Base-by-base conservation (phyloP, 208 protist genomes). In the Trypanosomatidae sp. region DNA sequence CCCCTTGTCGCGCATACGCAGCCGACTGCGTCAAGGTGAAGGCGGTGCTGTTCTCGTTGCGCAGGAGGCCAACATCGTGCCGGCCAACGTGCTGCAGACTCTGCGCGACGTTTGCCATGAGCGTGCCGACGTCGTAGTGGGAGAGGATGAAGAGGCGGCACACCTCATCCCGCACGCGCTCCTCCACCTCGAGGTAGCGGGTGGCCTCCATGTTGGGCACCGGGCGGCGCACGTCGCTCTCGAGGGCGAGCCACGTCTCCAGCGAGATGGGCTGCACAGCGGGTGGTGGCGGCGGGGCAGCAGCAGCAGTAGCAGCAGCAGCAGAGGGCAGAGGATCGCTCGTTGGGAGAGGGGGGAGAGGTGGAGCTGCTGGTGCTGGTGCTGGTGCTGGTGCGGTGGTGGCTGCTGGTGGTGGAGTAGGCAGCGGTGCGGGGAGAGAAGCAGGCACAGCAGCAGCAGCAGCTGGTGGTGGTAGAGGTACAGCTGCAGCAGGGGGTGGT, bases 1-100 rank as follows among this genome's bases (percentile, higher is more conserved):
- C 69, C 19, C 66, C 62, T 46, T 77, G 66, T 4, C 82, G 82
- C 30, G 82, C 87, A 73, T 91, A 93, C 17, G 81, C 88, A 13
- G 71, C 55, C n/a, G 88, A 92, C 66, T 96, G 91, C 30, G 88
- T 86, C 28, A 96, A 7, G 13, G 89, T 96, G 83, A 96, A 94
- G 62, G 91, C 87, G 9, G 89, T 96, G 69, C 49, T 77, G 67
- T 87, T 73, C 39, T 89, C 85, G 78, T 96, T 96, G 41, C 87
- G 87, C 81, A 94, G 72, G 3, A 96, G 81, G 5, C 91, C 89
- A 12, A 96, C 81, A 73, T 96, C 91, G 69, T 90, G 84, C 13
- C 91, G 87, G 10, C 91, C 91, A 25, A 96, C 79, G 75, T 88
- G 86, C 73, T 96, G 91, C 28, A 96, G 81, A 41, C 87, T 80